These are phyloP conservation scores for Suillus cothurnatus DNA, from an alignment of 768 basidiomycete genomes.

Conservation along the genomic window DNA sequence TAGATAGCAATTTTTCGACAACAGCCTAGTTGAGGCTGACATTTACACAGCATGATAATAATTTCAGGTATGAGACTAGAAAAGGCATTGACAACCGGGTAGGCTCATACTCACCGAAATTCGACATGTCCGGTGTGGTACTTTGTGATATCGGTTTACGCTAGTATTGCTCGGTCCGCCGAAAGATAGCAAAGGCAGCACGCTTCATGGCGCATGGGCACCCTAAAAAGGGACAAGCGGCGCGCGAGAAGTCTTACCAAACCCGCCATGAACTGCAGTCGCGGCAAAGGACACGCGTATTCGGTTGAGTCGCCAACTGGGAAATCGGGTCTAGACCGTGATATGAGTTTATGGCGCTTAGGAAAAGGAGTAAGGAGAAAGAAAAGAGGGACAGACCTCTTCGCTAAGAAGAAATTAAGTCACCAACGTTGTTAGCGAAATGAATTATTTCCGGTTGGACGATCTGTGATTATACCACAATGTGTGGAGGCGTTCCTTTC, in stretches of 20 bases:
- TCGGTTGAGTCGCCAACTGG: not conserved
- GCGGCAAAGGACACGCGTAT: not conserved
- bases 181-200: not conserved
- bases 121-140: not conserved
- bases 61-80: not conserved
- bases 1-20: slow-evolving; percentile 12
- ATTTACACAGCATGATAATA: not conserved
- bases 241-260: slow-evolving; percentile 6
- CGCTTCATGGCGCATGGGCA: not conserved
- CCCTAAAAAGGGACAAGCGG: slow-evolving; percentile 3
- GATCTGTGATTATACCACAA: not conserved
- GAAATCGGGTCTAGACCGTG: slow-evolving; percentile 5
- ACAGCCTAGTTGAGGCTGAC: not conserved
- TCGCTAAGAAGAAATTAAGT: slow-evolving; percentile 3
- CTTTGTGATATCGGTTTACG: not conserved
- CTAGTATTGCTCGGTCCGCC: not conserved
- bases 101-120: not conserved
- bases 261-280: slow-evolving; percentile 2
- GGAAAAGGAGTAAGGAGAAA: slow-evolving; percentile 2
- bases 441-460: not conserved
- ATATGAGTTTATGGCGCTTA: not conserved
- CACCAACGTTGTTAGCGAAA: not conserved
- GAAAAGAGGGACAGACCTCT: slow-evolving; percentile 2
- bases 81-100: not conserved
- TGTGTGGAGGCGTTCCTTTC: not conserved